A percentile compares a stretch with the other conserved stretches of the same genome.
phyloP scores from a whole-genome alignment of 345 rosid species.

The Sapria himalayana region DNA sequence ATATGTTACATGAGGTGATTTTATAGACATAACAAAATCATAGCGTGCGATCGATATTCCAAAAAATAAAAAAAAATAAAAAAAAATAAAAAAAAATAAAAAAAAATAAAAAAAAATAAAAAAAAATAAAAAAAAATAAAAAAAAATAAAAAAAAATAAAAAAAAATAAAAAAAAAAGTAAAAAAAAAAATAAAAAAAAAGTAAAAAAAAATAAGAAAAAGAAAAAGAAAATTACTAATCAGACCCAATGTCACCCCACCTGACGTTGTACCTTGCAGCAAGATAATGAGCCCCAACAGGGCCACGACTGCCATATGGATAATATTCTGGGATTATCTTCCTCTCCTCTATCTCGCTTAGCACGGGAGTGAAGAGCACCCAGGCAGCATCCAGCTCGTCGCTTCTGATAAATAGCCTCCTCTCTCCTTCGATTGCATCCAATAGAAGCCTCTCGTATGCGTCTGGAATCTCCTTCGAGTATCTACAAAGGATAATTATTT shows the following conservation, averaged over 20 bases:
- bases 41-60: too few species aligned
- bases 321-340: slow-evolving; percentile 60
- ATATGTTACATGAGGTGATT: too few species aligned
- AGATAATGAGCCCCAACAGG: slow-evolving; percentile 98
- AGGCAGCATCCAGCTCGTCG: slow-evolving; percentile 91
- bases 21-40: too few species aligned
- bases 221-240: slow-evolving; percentile 25
- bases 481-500: slow-evolving; percentile 21
- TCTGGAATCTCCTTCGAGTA: slow-evolving; percentile 94
- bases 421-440: slow-evolving; percentile 94
- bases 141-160: too few species aligned
- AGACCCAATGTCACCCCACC: slow-evolving; percentile 72
- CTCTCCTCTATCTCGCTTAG: slow-evolving; percentile 71
- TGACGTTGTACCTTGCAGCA: slow-evolving; percentile 76
- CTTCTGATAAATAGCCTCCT: slow-evolving; percentile 89
- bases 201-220: too few species aligned
- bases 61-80: too few species aligned
- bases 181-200: too few species aligned
- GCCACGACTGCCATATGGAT: slow-evolving; percentile 97
- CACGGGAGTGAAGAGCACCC: slow-evolving; percentile 71
- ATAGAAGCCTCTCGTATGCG: slow-evolving; percentile 88
- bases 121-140: too few species aligned
- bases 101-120: too few species aligned
- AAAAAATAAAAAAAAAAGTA: too few species aligned
- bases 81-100: too few species aligned